Evolutionary conservation across 345 rosid genomes (phyloP).

Genomic region (Heritiera littoralis): DNA sequence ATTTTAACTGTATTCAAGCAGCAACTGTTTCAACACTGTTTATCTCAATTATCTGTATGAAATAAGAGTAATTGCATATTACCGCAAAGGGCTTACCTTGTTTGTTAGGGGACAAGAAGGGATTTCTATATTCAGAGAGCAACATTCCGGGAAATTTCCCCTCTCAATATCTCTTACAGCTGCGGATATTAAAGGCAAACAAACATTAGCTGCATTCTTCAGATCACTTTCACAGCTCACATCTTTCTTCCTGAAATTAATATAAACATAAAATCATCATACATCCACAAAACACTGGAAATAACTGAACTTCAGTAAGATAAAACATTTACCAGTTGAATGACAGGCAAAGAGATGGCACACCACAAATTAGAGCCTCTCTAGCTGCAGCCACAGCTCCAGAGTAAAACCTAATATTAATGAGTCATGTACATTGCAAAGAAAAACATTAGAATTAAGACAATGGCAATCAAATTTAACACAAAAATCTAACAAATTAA

Average conservation of each 20-base stretch:
- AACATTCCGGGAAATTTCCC: conserved; percentile 40
- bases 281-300: not conserved
- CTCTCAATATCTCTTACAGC: conserved; percentile 44
- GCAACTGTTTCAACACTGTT: not conserved
- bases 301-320: not conserved
- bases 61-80: not conserved
- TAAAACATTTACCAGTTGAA: conserved; percentile 35
- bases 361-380: conserved; percentile 43
- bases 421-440: not conserved
- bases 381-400: conserved; percentile 54
- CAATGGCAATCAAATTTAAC: not conserved
- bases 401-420: conserved; percentile 40
- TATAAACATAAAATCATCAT: not conserved
- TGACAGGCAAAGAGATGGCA: conserved; percentile 44
- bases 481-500: not conserved
- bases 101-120: conserved; percentile 40
- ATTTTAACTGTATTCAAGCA: not conserved
- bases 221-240: conserved; percentile 39
- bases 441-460: not conserved
- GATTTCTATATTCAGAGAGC: conserved; percentile 44
- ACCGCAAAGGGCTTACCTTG: conserved; percentile 28
- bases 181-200: conserved; percentile 41
- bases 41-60: not conserved
- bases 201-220: conserved; percentile 41
- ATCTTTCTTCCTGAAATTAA: conserved; percentile 42